These are phyloP conservation scores for Solanum pennellii DNA, from an alignment of 257 asterid genomes.

Conservation along the genomic window DNA sequence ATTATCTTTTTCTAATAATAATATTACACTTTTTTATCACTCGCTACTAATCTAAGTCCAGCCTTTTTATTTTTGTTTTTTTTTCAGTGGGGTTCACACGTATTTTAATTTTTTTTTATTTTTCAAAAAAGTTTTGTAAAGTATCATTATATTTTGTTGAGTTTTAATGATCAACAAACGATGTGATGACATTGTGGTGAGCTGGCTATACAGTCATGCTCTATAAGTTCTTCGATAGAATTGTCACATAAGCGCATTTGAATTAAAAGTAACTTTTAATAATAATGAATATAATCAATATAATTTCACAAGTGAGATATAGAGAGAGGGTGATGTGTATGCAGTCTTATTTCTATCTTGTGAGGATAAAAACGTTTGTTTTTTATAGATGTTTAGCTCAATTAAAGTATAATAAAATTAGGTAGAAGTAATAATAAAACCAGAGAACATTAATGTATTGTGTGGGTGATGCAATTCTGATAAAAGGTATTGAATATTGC, in stretches of 20 bases:
- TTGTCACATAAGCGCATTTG: not conserved
- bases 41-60: not conserved
- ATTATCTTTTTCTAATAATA: not conserved
- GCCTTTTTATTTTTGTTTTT: not conserved
- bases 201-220: not conserved
- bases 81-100: not conserved
- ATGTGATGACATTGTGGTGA: not conserved
- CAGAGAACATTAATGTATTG: not conserved
- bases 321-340: not conserved
- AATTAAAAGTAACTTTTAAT: not conserved
- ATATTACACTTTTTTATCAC: not conserved
- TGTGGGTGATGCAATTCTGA: not conserved
- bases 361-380: not conserved
- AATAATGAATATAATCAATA: too few relatives aligned
- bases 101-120: not conserved
- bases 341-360: not conserved
- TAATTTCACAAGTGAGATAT: not conserved
- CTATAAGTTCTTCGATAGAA: not conserved
- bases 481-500: not conserved
- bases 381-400: not conserved
- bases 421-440: not conserved
- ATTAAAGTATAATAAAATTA: not conserved
- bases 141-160: not conserved
- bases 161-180: not conserved
- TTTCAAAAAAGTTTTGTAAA: not conserved